phyloP scores from a whole-genome alignment of 768 basidiomycete species.

The Russula vinacea region DNA sequence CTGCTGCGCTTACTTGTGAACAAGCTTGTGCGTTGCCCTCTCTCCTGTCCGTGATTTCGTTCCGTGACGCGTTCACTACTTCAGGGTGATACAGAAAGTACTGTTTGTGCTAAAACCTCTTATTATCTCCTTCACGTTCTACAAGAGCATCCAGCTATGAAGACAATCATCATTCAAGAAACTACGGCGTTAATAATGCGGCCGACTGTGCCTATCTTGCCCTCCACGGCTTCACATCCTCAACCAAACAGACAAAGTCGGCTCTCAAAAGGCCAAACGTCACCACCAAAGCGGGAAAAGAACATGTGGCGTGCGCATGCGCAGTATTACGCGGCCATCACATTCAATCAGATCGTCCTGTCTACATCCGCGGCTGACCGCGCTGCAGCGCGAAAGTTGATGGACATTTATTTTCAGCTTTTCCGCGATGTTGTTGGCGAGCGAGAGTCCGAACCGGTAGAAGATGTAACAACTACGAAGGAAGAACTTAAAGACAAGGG shows the following conservation, averaged over 20 bases:
- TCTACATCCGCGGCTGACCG: conserved; percentile 55
- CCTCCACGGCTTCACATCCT: conserved; percentile 15
- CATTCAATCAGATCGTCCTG: conserved; percentile 90
- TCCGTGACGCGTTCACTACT: conserved; percentile 1
- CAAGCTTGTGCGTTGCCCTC: conserved; percentile 64
- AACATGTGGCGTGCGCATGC: conserved; percentile 63
- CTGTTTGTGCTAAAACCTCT: conserved; percentile 85
- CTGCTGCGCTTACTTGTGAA: conserved; percentile 87
- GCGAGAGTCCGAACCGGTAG: conserved; percentile 42
- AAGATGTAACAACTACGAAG: conserved; percentile 40
- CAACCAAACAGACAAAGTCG: conserved; percentile 48
- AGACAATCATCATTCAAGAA: conserved; percentile 82
- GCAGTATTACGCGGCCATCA: conserved; percentile 88
- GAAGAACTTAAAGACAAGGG: conserved; percentile 37
- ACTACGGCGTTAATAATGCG: conserved; percentile 75
- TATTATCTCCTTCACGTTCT: conserved; percentile 86
- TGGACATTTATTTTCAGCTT: conserved; percentile 92
- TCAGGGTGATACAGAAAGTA: conserved; percentile 85
- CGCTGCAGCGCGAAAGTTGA: conserved; percentile 70
- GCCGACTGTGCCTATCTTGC: conserved; percentile 45
- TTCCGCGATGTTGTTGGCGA: conserved; percentile 86
- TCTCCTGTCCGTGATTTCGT: background rate
- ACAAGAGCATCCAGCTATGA: conserved; percentile 92
- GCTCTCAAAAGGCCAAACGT: conserved; percentile 43
- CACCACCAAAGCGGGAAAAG: conserved; percentile 37